Conservation (phyloP, 345 rosid species). For the Linum lewisii region DNA sequence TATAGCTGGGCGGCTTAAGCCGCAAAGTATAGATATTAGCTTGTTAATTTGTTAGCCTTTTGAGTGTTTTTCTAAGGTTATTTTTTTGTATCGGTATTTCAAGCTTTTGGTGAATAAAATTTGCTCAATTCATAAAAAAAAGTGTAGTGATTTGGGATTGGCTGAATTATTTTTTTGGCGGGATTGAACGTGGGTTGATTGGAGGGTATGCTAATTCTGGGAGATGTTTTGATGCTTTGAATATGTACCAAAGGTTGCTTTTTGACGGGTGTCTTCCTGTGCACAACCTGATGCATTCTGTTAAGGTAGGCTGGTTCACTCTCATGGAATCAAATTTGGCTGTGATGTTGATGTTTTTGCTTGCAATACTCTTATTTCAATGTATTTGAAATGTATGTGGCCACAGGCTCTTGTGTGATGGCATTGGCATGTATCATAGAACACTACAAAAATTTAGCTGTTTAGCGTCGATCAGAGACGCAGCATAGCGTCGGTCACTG, state of each 20-base stretch:
- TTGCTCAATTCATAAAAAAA: no score
- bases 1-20: no score
- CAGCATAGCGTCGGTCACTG: no score
- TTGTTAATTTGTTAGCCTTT: no score
- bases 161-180: conserved; percentile 39
- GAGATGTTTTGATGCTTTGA: conserved; percentile 25
- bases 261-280: conserved; percentile 36
- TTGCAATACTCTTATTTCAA: no score
- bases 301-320: conserved; percentile 45
- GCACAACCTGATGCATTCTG: conserved; percentile 25
- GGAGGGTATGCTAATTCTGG: conserved; percentile 36
- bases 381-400: conserved; percentile 50
- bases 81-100: no score
- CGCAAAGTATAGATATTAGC: no score
- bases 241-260: conserved; percentile 43
- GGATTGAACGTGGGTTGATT: conserved; percentile 29
- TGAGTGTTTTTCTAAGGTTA: no score
- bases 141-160: conserved; percentile 35
- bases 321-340: conserved; percentile 41
- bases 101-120: no score
- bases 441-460: no score
- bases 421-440: conserved; percentile 23
- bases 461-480: no score
- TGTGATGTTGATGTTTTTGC: conserved; percentile 31
- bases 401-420: conserved; percentile 47